Percentiles rank a stretch among this genome's conserved stretches.
phyloP scores from a whole-genome alignment of 768 basidiomycete species.

The Naganishia kalamii region DNA sequence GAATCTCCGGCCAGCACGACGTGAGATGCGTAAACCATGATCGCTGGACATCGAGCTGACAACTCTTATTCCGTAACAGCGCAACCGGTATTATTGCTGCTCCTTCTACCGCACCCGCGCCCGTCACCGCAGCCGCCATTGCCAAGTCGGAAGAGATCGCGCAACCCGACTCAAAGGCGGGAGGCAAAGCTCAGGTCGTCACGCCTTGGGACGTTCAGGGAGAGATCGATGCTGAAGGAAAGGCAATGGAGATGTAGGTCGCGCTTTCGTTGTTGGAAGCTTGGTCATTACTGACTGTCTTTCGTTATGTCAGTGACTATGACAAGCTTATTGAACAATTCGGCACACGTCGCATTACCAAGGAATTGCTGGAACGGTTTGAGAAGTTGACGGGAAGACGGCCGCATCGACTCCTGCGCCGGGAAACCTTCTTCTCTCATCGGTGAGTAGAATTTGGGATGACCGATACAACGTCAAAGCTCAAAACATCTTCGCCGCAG shows the following conservation, averaged over 20 bases:
- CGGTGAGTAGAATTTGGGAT: conserved; percentile 57
- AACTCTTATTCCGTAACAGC: neutral
- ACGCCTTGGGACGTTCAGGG: conserved; percentile 99
- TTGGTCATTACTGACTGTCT: neutral
- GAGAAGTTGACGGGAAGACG: conserved; percentile 80
- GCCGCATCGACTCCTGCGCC: conserved; percentile 78
- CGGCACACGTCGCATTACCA: conserved; percentile 76
- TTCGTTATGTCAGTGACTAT: conserved; percentile 66
- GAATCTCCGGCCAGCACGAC: neutral
- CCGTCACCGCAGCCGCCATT: conserved; percentile 11
- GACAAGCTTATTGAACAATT: conserved; percentile 91
- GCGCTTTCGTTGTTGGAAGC: neutral
- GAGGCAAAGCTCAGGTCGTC: conserved; percentile 61
- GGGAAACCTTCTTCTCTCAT: conserved; percentile 97
- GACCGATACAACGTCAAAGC: neutral
- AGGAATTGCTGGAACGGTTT: conserved; percentile 73
- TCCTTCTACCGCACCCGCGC: conserved; percentile 9
- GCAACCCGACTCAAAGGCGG: conserved; percentile 3
- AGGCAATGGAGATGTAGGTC: conserved; percentile 54
- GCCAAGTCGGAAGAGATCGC: neutral
- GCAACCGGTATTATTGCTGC: conserved; percentile 16
- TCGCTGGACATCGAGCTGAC: neutral
- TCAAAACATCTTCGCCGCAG: conserved; percentile 48
- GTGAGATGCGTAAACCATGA: neutral
- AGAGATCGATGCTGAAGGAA: conserved; percentile 75